A percentile compares a stretch with the other conserved stretches of the same genome.
phyloP scores from a whole-genome alignment of 108 stramenopile species.

The Stephanodiscus triporus region DNA sequence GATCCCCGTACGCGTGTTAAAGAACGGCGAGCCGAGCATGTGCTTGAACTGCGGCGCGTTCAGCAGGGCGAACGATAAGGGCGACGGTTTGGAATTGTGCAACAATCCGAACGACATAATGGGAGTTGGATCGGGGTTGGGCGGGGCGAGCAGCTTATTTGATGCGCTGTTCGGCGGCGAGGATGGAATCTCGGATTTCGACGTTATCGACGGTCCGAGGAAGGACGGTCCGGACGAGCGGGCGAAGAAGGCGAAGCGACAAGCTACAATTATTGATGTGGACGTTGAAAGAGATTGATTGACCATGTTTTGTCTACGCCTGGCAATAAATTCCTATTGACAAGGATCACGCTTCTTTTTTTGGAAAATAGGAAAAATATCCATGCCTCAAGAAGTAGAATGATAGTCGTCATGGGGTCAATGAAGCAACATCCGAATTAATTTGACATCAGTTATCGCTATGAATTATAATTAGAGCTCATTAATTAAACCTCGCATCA shows the following conservation, averaged over 20 bases:
- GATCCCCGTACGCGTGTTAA: constrained; percentile 49
- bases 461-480: constrained; percentile 3
- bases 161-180: constrained; percentile 39
- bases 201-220: constrained; percentile 24
- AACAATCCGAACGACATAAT: constrained; percentile 56
- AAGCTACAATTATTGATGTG: constrained; percentile 74
- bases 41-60: constrained; percentile 76
- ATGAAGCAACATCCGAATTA: background rate
- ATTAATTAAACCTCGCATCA: background rate
- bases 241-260: constrained; percentile 50
- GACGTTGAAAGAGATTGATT: constrained; percentile 67
- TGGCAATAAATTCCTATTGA: background rate
- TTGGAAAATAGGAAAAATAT: background rate
- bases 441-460: background rate
- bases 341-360: background rate
- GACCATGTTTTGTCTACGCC: background rate
- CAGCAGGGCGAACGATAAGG: constrained; percentile 48
- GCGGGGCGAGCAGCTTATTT: constrained; percentile 43
- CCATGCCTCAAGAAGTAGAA: background rate
- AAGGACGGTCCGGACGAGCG: constrained; percentile 21
- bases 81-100: constrained; percentile 53
- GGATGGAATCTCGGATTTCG: constrained; percentile 31
- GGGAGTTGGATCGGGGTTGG: constrained; percentile 35
- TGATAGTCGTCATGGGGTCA: background rate
- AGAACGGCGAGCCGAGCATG: constrained; percentile 56